Conservation (phyloP, 2,329 filamentous ascomycete genomes). For the Dactylonectria estremocensis region DNA sequence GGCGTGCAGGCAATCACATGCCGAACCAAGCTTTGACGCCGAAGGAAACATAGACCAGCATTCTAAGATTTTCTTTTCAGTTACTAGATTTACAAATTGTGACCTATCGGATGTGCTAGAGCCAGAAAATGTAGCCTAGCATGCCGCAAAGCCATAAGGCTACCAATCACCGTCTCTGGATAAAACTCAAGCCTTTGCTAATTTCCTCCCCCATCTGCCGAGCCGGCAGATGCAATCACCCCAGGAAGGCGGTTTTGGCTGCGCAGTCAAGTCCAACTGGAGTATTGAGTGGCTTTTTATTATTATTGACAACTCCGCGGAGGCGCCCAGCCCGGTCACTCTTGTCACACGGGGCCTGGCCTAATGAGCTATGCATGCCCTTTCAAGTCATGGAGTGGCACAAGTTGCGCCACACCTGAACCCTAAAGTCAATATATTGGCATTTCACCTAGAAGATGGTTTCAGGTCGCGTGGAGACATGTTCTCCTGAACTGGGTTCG, state of each 20-base stretch:
- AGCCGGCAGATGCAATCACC: not conserved
- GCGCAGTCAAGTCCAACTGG: not conserved
- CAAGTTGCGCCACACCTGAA: slow-evolving; percentile 36
- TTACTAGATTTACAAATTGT: not conserved
- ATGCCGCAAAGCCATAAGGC: not conserved
- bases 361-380: slow-evolving; percentile 12
- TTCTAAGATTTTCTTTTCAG: slow-evolving; percentile 10
- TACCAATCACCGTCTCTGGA: slow-evolving; percentile 19
- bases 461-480: slow-evolving; percentile 25
- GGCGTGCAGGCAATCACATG: not conserved
- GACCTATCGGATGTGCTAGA: slow-evolving; percentile 11
- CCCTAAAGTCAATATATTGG: slow-evolving; percentile 23
- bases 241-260: not conserved
- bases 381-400: slow-evolving; percentile 17
- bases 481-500: not conserved
- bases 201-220: no score
- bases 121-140: slow-evolving; percentile 3
- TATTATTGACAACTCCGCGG: slow-evolving; percentile 24
- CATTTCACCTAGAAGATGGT: not conserved
- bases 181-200: slow-evolving; percentile 11
- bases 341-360: slow-evolving; percentile 10
- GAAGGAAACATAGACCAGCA: not conserved
- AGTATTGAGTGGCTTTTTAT: slow-evolving; percentile 10
- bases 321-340: slow-evolving; percentile 24
- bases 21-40: no score